Evolutionary conservation across 1,284 basidiomycete genomes (phyloP).

Genomic region (Pholiota adiposa): DNA sequence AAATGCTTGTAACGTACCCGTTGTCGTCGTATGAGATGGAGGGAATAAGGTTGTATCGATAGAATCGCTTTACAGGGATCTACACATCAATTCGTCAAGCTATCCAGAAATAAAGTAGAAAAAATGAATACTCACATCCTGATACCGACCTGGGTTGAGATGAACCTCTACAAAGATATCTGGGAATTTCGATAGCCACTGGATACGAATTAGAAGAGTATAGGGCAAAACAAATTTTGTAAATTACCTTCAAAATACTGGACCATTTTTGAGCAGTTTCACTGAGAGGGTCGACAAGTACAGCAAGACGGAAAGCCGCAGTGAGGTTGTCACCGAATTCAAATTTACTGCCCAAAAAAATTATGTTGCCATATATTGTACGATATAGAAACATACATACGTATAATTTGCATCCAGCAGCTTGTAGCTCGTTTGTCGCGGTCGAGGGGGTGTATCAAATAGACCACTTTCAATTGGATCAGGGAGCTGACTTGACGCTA

Average conservation of each 20-base stretch:
- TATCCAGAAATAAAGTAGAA: neutral
- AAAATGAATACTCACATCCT: constrained; percentile 57
- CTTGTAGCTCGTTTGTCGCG: constrained; percentile 64
- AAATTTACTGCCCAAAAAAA: constrained; percentile 50
- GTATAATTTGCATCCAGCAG: constrained; percentile 64
- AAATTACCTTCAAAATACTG: constrained; percentile 69
- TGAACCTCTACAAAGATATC: constrained; percentile 75
- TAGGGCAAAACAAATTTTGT: neutral
- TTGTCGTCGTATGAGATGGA: constrained; percentile 68
- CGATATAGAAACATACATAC: constrained; percentile 43
- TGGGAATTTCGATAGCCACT: constrained; percentile 67
- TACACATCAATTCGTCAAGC: constrained; percentile 30
- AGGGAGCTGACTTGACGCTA: constrained; percentile 67
- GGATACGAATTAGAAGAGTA: neutral
- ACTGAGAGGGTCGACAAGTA: constrained; percentile 86
- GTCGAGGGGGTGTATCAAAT: constrained; percentile 63
- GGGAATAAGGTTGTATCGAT: constrained; percentile 76
- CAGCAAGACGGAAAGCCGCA: constrained; percentile 75
- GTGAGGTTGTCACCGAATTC: constrained; percentile 67
- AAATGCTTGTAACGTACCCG: constrained; percentile 56
- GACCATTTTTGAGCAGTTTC: constrained; percentile 88
- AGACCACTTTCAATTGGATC: constrained; percentile 77
- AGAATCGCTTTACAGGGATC: constrained; percentile 95
- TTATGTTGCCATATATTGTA: neutral
- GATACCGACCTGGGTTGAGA: constrained; percentile 69